A percentile compares a stretch with the other conserved stretches of the same genome.
phyloP scores from a whole-genome alignment of 345 rosid species.

The Abelmoschus esculentus region DNA sequence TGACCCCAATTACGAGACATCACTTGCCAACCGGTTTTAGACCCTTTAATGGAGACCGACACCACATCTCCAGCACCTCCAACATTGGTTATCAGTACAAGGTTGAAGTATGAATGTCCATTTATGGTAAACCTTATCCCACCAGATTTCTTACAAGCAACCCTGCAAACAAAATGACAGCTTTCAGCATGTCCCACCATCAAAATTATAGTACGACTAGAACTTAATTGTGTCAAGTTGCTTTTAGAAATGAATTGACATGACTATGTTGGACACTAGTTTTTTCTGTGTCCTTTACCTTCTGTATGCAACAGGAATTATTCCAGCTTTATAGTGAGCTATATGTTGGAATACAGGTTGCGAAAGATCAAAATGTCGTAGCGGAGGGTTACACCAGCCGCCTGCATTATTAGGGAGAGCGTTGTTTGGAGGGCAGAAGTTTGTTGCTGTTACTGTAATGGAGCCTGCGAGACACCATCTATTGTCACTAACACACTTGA shows the following conservation, averaged over 20 bases:
- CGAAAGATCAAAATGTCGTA: conserved; percentile 29
- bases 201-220: background rate
- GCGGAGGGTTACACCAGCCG: conserved; percentile 36
- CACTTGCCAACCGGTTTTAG: conserved; percentile 27
- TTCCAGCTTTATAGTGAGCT: conserved; percentile 29
- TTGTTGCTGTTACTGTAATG: conserved; percentile 29
- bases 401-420: conserved; percentile 27
- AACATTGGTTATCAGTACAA: conserved; percentile 34
- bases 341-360: conserved; percentile 31
- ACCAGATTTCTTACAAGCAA: conserved; percentile 25
- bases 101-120: conserved; percentile 38
- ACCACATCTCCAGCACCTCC: conserved; percentile 37
- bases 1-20: conserved; percentile 43
- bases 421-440: conserved; percentile 35
- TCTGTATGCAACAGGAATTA: conserved; percentile 28
- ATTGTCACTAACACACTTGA: conserved; percentile 25
- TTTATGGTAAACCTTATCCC: conserved; percentile 35
- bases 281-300: conserved; percentile 1
- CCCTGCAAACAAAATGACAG: conserved; percentile 13
- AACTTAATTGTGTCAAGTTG: background rate
- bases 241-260: background rate
- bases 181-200: background rate
- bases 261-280: background rate
- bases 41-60: conserved; percentile 28
- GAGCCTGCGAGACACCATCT: conserved; percentile 30